A percentile compares a stretch with the other conserved stretches of the same genome.
These are phyloP conservation scores for Trametes gibbosa DNA, from an alignment of 768 basidiomycete genomes.

Conservation along the genomic window DNA sequence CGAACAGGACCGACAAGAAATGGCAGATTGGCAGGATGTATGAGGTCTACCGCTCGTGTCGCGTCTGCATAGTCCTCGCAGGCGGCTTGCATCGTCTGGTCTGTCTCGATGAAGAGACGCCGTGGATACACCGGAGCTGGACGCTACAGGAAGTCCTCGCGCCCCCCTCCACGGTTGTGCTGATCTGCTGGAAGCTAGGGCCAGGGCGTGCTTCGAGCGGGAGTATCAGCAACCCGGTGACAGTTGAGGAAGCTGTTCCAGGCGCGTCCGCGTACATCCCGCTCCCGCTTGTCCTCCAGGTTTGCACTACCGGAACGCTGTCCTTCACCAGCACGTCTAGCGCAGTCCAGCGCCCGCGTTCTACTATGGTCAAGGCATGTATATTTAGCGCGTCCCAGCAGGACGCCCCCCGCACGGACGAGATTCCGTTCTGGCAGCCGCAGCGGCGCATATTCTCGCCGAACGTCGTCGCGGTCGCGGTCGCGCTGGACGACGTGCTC, in stretches of 20 bases:
- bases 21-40: slow-evolving; percentile 18
- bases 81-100: slow-evolving; percentile 13
- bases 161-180: background rate
- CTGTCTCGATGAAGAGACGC: slow-evolving; percentile 7
- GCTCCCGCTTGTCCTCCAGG: slow-evolving; percentile 1
- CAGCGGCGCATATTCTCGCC: background rate
- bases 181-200: slow-evolving; percentile 2
- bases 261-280: slow-evolving; percentile 2
- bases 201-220: background rate
- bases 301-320: background rate
- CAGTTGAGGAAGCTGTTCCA: slow-evolving; percentile 2
- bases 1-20: background rate
- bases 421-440: slow-evolving; percentile 3
- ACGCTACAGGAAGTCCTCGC: slow-evolving; percentile 14
- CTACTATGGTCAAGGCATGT: background rate
- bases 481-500: background rate
- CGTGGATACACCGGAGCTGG: slow-evolving; percentile 18
- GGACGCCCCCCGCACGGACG: background rate
- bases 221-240: background rate
- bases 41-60: slow-evolving; percentile 6
- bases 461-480: background rate
- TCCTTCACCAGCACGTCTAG: background rate
- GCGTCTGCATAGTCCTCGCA: slow-evolving; percentile 9
- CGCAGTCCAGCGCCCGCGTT: background rate
- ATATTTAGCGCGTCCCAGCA: background rate